phyloP scores from a whole-genome alignment of 805 yeast genomes.

The Metschnikowia cubensis region DNA sequence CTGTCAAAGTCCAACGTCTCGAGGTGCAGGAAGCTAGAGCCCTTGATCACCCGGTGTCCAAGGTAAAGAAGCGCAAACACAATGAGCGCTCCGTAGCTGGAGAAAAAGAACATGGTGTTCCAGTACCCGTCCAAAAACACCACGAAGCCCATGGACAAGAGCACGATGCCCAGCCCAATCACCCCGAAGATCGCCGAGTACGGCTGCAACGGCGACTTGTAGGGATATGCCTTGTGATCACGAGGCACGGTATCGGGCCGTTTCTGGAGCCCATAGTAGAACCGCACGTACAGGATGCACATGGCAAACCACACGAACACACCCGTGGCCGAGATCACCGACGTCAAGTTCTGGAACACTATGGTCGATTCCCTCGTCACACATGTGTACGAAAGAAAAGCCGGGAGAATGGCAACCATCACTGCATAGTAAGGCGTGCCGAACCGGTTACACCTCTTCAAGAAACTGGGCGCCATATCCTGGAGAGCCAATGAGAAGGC shows the following conservation, averaged over 20 bases:
- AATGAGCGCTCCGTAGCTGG: slow-evolving; percentile 61
- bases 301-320: slow-evolving; percentile 77
- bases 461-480: slow-evolving; percentile 58
- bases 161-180: slow-evolving; percentile 47
- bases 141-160: slow-evolving; percentile 57
- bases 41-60: slow-evolving; percentile 54
- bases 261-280: slow-evolving; percentile 55
- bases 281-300: slow-evolving; percentile 60
- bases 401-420: slow-evolving; percentile 56
- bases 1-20: slow-evolving; percentile 79
- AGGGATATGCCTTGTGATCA: slow-evolving; percentile 63
- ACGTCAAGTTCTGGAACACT: slow-evolving; percentile 64
- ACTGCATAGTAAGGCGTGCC: slow-evolving; percentile 79
- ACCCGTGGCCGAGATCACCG: slow-evolving; percentile 69
- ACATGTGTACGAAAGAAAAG: slow-evolving; percentile 57
- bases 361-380: slow-evolving; percentile 53
- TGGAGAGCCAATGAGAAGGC: slow-evolving; percentile 41
- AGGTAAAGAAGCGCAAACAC: slow-evolving; percentile 48
- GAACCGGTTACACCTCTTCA: slow-evolving; percentile 52
- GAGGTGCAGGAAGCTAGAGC: slow-evolving; percentile 62
- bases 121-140: slow-evolving; percentile 56
- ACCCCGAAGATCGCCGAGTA: slow-evolving; percentile 62
- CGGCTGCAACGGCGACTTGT: slow-evolving; percentile 67
- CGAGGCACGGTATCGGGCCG: slow-evolving; percentile 64
- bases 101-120: slow-evolving; percentile 58